Percentiles rank a stretch among this genome's conserved stretches.
phyloP scores from a whole-genome alignment of 2,329 filamentous ascomycete genomes.

The Arthrobotrys pseudoclavata region DNA sequence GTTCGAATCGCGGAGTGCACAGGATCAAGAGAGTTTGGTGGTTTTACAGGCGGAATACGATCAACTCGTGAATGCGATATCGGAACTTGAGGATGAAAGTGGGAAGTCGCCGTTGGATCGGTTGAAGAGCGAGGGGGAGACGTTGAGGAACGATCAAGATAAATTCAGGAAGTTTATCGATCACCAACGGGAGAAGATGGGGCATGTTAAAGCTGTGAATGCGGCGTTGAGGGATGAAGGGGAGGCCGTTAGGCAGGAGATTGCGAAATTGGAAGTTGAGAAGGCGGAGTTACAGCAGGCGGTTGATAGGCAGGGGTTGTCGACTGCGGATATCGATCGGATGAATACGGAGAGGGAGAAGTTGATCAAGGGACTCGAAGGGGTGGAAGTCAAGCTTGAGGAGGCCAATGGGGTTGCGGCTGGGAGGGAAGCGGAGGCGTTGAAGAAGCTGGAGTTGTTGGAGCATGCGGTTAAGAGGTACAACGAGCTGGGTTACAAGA shows the following conservation, averaged over 20 bases:
- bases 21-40: conserved; percentile 85
- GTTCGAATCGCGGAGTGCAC: conserved; percentile 86
- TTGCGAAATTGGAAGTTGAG: conserved; percentile 85
- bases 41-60: conserved; percentile 89
- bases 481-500: conserved; percentile 94
- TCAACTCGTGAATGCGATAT: conserved; percentile 84
- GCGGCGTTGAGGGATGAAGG: conserved; percentile 88
- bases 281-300: conserved; percentile 82
- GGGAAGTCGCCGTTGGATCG: conserved; percentile 79
- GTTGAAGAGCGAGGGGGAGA: conserved; percentile 89
- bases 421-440: conserved; percentile 89
- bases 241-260: conserved; percentile 79
- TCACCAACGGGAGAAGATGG: conserved; percentile 83
- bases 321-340: conserved; percentile 97
- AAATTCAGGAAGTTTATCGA: conserved; percentile 97
- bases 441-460: conserved; percentile 88
- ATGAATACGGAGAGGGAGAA: conserved; percentile 97
- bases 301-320: conserved; percentile 93
- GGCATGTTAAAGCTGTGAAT: conserved; percentile 87
- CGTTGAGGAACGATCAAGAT: conserved; percentile 91
- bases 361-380: conserved; percentile 88
- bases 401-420: conserved; percentile 78
- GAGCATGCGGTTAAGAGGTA: conserved; percentile 90
- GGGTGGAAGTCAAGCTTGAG: conserved; percentile 80
- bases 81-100: conserved; percentile 87